Conservation (phyloP, 257 asterid genomes). For the Salvia miltiorrhiza region DNA sequence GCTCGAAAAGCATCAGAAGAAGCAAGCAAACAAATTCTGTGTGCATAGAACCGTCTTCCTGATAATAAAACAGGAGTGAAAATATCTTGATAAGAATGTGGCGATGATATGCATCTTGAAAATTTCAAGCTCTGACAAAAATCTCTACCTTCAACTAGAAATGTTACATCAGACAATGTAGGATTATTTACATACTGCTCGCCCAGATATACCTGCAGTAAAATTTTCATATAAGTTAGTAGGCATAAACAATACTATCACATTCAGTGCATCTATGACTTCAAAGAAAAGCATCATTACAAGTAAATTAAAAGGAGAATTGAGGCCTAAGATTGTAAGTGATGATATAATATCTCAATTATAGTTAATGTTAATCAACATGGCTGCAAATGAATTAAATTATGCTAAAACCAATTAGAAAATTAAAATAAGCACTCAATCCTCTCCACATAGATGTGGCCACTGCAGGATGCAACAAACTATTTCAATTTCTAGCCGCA, state of each 20-base stretch:
- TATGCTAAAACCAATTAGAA: neutral
- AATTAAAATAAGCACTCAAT: neutral
- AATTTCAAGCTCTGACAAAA: conserved; percentile 14
- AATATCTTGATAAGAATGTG: conserved; percentile 12
- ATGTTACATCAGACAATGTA: conserved; percentile 88
- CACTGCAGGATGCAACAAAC: neutral
- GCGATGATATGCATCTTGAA: conserved; percentile 4
- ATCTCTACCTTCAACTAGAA: conserved; percentile 85
- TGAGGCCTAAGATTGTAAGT: neutral
- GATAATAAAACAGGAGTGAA: conserved; percentile 14
- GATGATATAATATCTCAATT: neutral
- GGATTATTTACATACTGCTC: conserved; percentile 91
- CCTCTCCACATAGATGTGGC: neutral
- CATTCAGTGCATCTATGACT: neutral
- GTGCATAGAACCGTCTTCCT: conserved; percentile 87
- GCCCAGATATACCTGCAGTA: conserved; percentile 89
- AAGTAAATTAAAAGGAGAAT: neutral
- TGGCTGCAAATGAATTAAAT: neutral
- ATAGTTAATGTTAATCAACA: neutral
- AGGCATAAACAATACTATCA: neutral
- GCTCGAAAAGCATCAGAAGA: conserved; percentile 98
- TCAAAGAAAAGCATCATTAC: neutral
- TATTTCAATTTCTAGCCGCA: neutral
- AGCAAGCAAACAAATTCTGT: conserved; percentile 94
- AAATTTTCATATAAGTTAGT: neutral